Conservation (phyloP, 2,329 filamentous ascomycete species). For the Diaporthe australafricana region DNA sequence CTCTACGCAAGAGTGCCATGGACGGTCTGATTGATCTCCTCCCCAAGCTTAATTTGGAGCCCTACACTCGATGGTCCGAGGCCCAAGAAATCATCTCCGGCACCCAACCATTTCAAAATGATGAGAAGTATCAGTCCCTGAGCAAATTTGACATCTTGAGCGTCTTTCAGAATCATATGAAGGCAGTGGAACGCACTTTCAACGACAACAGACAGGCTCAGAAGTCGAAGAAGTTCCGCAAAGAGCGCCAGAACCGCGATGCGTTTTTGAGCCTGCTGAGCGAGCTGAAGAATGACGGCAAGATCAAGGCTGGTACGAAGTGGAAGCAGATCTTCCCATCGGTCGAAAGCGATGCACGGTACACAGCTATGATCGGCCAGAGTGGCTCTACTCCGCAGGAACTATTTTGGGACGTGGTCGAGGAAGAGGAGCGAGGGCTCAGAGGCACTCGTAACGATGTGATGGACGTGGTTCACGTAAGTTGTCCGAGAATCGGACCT, state of each 20-base stretch:
- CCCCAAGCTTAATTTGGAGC: conserved; percentile 84
- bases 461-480: conserved; percentile 87
- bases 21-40: conserved; percentile 84
- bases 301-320: conserved; percentile 90
- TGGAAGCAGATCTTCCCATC: conserved; percentile 85
- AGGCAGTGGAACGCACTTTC: conserved; percentile 87
- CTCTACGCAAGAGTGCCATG: conserved; percentile 82
- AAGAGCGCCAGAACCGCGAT: conserved; percentile 89
- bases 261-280: conserved; percentile 79
- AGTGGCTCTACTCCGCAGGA: conserved; percentile 87
- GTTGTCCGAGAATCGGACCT: conserved; percentile 45
- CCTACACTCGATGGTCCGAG: conserved; percentile 94
- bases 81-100: conserved; percentile 85
- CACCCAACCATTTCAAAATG: conserved; percentile 80
- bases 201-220: conserved; percentile 92
- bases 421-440: conserved; percentile 91
- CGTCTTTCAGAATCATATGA: conserved; percentile 95
- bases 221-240: conserved; percentile 82
- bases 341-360: conserved; percentile 85
- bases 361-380: conserved; percentile 85
- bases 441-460: conserved; percentile 85
- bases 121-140: conserved; percentile 87
- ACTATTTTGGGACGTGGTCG: conserved; percentile 94
- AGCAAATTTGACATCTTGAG: conserved; percentile 91
- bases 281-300: conserved; percentile 79